These are phyloP conservation scores for Calonectria pauciramosa DNA, from an alignment of 2,329 filamentous ascomycete species.

Conservation along the genomic window DNA sequence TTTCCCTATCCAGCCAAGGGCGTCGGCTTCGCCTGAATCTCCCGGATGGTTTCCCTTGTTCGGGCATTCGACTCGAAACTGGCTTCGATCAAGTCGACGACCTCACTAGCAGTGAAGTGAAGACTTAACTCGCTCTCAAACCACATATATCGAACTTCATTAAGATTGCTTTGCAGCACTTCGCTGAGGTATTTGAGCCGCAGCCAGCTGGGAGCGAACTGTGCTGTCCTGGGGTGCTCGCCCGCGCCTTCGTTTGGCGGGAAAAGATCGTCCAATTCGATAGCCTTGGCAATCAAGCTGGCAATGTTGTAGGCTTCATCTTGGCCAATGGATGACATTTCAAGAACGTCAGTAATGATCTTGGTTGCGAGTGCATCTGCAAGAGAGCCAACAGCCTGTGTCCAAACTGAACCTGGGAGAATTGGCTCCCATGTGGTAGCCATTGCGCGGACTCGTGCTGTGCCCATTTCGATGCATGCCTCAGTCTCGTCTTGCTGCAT, in stretches of 20 bases:
- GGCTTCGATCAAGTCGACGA: conserved; percentile 72
- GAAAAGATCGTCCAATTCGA: conserved; percentile 72
- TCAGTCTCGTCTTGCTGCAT: conserved; percentile 70
- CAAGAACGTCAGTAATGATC: conserved; percentile 72
- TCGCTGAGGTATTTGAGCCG: conserved; percentile 75
- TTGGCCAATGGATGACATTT: conserved; percentile 71
- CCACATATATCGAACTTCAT: conserved; percentile 75
- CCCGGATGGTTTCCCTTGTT: conserved; percentile 69
- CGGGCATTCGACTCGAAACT: conserved; percentile 75
- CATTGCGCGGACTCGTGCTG: conserved; percentile 65
- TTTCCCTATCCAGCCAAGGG: conserved; percentile 47
- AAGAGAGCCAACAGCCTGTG: conserved; percentile 72
- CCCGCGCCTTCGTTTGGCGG: conserved; percentile 59
- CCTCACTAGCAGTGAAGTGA: conserved; percentile 72
- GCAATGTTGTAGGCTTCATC: conserved; percentile 75
- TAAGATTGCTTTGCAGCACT: conserved; percentile 75
- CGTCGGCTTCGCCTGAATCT: conserved; percentile 67
- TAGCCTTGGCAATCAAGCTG: conserved; percentile 69
- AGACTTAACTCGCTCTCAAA: conserved; percentile 75
- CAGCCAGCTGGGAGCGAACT: conserved; percentile 74
- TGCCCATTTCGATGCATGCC: conserved; percentile 66
- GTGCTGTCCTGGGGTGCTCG: conserved; percentile 67
- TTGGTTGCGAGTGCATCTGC: conserved; percentile 71
- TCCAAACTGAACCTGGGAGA: conserved; percentile 72
- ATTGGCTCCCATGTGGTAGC: conserved; percentile 71